Evolutionary conservation across 805 yeast genomes (phyloP).

Genomic region (Candida hungchunana): DNA sequence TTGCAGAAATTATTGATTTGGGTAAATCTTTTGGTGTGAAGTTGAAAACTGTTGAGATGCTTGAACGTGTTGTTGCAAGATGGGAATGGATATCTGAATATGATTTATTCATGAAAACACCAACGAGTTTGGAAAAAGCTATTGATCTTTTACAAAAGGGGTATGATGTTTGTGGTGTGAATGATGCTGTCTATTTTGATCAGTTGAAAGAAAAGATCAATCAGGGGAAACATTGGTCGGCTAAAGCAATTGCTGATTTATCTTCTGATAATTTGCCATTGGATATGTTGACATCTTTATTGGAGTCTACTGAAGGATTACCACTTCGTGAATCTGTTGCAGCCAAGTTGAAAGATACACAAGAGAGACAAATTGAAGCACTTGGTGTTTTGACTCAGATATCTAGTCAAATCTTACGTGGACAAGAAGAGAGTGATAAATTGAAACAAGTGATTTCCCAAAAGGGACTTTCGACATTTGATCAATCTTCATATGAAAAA

Average conservation of each 20-base stretch:
- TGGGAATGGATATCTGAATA: conserved; percentile 36
- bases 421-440: conserved; percentile 5
- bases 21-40: conserved; percentile 60
- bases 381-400: conserved; percentile 10
- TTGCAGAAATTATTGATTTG: conserved; percentile 47
- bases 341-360: conserved; percentile 9
- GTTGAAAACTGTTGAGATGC: conserved; percentile 41
- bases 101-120: conserved; percentile 16
- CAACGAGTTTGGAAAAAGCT: conserved; percentile 20
- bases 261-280: conserved; percentile 7
- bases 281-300: conserved; percentile 2
- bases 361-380: conserved; percentile 20
- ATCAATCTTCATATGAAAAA: conserved; percentile 3
- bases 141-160: conserved; percentile 25
- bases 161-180: conserved; percentile 20
- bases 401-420: conserved; percentile 2
- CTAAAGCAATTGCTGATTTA: conserved; percentile 9
- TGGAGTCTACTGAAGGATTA: conserved; percentile 4
- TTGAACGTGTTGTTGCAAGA: conserved; percentile 36
- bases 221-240: conserved; percentile 17
- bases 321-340: conserved; percentile 5
- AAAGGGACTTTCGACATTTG: conserved; percentile 5
- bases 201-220: conserved; percentile 8
- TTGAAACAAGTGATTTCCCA: conserved; percentile 1
- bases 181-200: conserved; percentile 18